These are phyloP conservation scores for Vitis cinerea DNA, from an alignment of 164 flowering plant genomes.

Conservation along the genomic window DNA sequence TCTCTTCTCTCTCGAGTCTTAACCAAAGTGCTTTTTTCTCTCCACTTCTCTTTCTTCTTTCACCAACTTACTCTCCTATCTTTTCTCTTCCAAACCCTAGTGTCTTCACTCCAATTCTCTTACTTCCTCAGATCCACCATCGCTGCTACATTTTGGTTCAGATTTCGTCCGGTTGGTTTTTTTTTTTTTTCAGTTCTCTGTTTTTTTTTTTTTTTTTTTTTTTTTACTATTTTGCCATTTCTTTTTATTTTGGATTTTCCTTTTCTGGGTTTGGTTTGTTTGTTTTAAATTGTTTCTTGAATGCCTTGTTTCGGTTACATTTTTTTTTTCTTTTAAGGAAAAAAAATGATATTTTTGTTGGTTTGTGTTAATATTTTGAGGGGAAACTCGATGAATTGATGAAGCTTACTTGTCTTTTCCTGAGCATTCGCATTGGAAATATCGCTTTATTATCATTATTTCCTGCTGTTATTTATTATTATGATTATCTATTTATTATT, in stretches of 20 bases:
- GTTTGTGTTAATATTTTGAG: background rate
- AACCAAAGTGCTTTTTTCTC: background rate
- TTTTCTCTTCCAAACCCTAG: conserved; percentile 13
- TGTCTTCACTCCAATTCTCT: background rate
- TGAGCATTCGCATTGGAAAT: no score
- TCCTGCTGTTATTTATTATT: no score
- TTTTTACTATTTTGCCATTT: background rate
- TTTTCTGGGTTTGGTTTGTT: background rate
- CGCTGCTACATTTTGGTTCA: conserved; percentile 8
- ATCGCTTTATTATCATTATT: no score
- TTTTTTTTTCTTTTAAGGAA: background rate
- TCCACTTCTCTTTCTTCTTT: background rate
- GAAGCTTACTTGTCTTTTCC: no score
- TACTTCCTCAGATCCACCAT: background rate
- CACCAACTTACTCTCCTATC: background rate
- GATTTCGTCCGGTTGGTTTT: conserved; percentile 8
- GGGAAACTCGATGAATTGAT: no score
- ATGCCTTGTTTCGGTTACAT: background rate
- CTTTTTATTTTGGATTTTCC: background rate
- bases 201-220: background rate
- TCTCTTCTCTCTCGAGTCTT: background rate
- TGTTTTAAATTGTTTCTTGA: background rate
- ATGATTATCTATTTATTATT: no score
- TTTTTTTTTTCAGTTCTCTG: background rate
- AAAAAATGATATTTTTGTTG: background rate